Evolutionary conservation across 2,329 filamentous ascomycete genomes (phyloP), one percentile per base, ranked within the genome.

Genomic region (Colletotrichum eremochloae): DNA sequence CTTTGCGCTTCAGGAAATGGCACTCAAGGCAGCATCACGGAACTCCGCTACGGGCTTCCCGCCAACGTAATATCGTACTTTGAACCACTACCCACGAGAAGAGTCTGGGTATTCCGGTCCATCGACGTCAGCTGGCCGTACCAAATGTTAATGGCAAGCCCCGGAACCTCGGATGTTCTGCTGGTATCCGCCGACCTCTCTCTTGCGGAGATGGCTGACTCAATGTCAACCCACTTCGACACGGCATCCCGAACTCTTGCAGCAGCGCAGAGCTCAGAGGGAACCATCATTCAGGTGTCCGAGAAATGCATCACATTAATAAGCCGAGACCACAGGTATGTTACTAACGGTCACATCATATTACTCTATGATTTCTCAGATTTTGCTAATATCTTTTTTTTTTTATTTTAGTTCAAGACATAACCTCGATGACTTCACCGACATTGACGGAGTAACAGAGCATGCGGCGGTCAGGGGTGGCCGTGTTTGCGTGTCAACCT

Each of bases 1-100:
- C 94, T 93, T 80, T 88, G 89, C 31, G 91, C 90, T 55, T 91
- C 91, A 29, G 91, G 92, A 0, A 89, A 89, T 75, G 90, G 90
- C 0, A 81, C 83, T 1, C 87, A 86, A 40, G 92, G 92, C 12
- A 87, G 88, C 9, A 83, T 96, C 33, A 89, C 89, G 3, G 92
- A 96, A 77, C 85, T 94, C 73, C 88, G 92, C 74, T 86, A 90
- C 79, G 93, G 94, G 5, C 82, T 94, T 38, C 89, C 93, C 76
- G 93, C 92, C 24, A 89, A 88, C 68, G 89, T 94, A 75, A 90
- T 88, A 1, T 76, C 90, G 6, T 87, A 90, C 31, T 82, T 90
- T 14, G 86, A 88, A 31, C 86, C 85, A 9, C 82, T 82, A 8
- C 82, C 84, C 2, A 84, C 89, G 42, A 86, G 84, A 63, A 82